These are phyloP conservation scores for Westerdykella sp. DNA, from an alignment of 2,329 filamentous ascomycete genomes.

Conservation along the genomic window DNA sequence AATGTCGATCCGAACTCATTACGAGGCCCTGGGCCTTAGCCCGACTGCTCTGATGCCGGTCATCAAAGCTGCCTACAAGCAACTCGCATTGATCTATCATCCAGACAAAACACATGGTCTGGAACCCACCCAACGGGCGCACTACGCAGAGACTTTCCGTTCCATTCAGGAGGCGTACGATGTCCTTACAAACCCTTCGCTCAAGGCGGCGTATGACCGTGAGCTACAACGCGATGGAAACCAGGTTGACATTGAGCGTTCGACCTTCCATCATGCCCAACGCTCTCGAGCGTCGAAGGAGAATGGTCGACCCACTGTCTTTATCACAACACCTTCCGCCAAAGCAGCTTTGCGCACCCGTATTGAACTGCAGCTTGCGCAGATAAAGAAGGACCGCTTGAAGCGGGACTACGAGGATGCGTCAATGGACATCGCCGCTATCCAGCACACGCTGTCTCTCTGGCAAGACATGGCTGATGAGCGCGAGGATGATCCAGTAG, in stretches of 20 bases:
- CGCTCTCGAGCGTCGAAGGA: neutral
- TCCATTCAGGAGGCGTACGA: slow-evolving; percentile 14
- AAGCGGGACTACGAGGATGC: slow-evolving; percentile 11
- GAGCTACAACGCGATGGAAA: slow-evolving; percentile 7
- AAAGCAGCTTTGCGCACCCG: slow-evolving; percentile 11
- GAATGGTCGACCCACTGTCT: slow-evolving; percentile 3
- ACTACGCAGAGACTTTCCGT: slow-evolving; percentile 6
- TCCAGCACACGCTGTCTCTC: slow-evolving; percentile 8
- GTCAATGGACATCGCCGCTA: slow-evolving; percentile 2
- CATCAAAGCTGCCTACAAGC: slow-evolving; percentile 17
- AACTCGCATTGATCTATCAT: slow-evolving; percentile 11
- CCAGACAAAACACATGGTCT: slow-evolving; percentile 12
- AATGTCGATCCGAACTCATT: slow-evolving; percentile 10
- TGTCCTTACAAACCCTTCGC: slow-evolving; percentile 10
- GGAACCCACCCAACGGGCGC: slow-evolving; percentile 5
- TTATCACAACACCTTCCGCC: slow-evolving; percentile 8
- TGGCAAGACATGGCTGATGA: slow-evolving; percentile 13
- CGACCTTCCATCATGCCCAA: slow-evolving; percentile 4
- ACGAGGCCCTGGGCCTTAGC: slow-evolving; percentile 13
- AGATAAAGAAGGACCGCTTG: slow-evolving; percentile 6
- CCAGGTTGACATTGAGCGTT: neutral
- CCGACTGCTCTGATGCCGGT: slow-evolving; percentile 9
- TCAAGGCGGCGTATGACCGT: slow-evolving; percentile 13
- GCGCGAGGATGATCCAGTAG: slow-evolving; percentile 3
- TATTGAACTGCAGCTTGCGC: slow-evolving; percentile 7